phyloP scores from a whole-genome alignment of 1,139 yeast species.

The Meyerozyma athensensis region DNA sequence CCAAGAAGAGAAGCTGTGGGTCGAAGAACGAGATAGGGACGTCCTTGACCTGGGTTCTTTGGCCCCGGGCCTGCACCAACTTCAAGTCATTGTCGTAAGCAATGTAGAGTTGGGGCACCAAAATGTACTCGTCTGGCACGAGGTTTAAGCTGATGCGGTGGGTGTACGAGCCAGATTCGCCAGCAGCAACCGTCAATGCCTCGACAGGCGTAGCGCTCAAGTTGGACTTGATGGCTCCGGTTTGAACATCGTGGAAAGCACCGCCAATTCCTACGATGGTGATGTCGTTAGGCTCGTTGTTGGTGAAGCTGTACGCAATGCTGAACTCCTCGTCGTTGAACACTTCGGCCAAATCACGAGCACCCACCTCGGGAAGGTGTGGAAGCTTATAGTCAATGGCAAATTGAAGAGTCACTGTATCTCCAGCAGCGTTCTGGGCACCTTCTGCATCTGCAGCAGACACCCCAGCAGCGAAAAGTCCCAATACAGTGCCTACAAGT shows the following conservation, averaged over 20 bases:
- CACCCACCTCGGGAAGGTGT: slow-evolving; percentile 34
- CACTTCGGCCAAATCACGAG: slow-evolving; percentile 37
- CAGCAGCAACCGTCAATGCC: slow-evolving; percentile 50
- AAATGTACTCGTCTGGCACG: slow-evolving; percentile 52
- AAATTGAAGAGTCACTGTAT: slow-evolving; percentile 28
- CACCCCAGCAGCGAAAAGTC: slow-evolving; percentile 17
- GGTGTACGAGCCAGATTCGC: slow-evolving; percentile 43
- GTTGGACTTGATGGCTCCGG: slow-evolving; percentile 50
- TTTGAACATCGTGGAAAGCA: slow-evolving; percentile 51
- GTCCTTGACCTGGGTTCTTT: slow-evolving; percentile 57
- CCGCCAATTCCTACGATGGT: slow-evolving; percentile 74
- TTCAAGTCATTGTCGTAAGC: slow-evolving; percentile 49
- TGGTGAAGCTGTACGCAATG: slow-evolving; percentile 50
- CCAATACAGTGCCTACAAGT: slow-evolving; percentile 4
- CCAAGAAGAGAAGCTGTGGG: slow-evolving; percentile 66
- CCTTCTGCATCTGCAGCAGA: slow-evolving; percentile 10
- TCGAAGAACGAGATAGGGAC: slow-evolving; percentile 64
- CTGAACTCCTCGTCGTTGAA: slow-evolving; percentile 52
- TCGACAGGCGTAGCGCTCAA: slow-evolving; percentile 65
- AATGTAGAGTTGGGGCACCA: slow-evolving; percentile 58
- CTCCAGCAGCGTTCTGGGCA: slow-evolving; percentile 7
- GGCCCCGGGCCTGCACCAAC: slow-evolving; percentile 55
- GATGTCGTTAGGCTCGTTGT: slow-evolving; percentile 50
- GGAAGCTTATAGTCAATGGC: slow-evolving; percentile 37
- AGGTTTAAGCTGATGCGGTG: slow-evolving; percentile 56